These are phyloP conservation scores for Parascedosporium putredinis DNA, from an alignment of 2,329 filamentous ascomycete genomes.

Conservation along the genomic window DNA sequence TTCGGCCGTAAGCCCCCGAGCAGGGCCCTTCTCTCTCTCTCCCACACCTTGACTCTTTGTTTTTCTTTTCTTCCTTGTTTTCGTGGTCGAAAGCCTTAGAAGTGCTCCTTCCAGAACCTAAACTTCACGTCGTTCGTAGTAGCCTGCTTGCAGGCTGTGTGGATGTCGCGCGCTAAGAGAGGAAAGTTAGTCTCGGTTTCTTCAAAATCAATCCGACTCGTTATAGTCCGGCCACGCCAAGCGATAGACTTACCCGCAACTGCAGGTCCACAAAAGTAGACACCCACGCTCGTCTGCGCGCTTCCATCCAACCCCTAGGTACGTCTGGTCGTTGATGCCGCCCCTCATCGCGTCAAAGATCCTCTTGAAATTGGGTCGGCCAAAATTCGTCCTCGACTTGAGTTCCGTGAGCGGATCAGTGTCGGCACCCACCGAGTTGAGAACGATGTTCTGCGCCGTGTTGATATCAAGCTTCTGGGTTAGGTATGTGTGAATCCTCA, in stretches of 20 bases:
- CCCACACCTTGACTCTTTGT: too few relatives aligned
- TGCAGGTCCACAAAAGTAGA: slow-evolving; percentile 13
- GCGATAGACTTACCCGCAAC: slow-evolving; percentile 6
- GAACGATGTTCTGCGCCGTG: slow-evolving; percentile 77
- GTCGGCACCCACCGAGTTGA: slow-evolving; percentile 75
- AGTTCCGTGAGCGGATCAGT: slow-evolving; percentile 77
- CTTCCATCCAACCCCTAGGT: slow-evolving; percentile 63
- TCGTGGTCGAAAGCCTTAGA: too few relatives aligned
- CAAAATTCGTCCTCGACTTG: slow-evolving; percentile 73
- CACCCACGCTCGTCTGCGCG: slow-evolving; percentile 48
- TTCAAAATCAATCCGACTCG: slow-evolving; percentile 21
- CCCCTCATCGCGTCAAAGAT: slow-evolving; percentile 69
- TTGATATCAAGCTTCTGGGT: slow-evolving; percentile 76
- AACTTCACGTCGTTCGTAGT: slow-evolving; percentile 75
- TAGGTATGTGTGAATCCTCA: slow-evolving; percentile 84
- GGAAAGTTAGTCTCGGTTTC: not conserved
- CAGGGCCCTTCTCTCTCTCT: too few relatives aligned
- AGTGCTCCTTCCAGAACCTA: slow-evolving; percentile 98
- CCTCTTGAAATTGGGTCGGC: slow-evolving; percentile 70
- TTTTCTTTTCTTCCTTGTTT: too few relatives aligned
- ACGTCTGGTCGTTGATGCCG: slow-evolving; percentile 65
- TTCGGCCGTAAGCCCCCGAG: too few relatives aligned
- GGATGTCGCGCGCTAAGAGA: slow-evolving; percentile 61
- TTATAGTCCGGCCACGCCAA: too few relatives aligned
- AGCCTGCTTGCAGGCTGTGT: slow-evolving; percentile 66